Evolutionary conservation across 805 yeast species (phyloP).

Genomic region (Candida piceae): DNA sequence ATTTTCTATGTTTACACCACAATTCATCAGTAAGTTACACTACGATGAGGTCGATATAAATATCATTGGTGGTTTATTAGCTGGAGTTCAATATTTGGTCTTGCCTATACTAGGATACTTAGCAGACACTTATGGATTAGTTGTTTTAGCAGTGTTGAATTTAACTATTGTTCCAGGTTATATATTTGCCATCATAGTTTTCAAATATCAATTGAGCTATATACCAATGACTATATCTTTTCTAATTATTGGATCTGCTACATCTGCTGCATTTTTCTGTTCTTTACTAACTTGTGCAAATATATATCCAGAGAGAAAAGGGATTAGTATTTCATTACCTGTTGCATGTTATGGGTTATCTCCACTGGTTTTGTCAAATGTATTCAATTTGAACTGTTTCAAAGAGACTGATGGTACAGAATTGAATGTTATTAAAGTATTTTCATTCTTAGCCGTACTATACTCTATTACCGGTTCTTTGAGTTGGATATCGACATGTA

Average conservation of each 20-base stretch:
- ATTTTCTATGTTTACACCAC: slow-evolving; percentile 70
- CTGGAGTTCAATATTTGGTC: slow-evolving; percentile 75
- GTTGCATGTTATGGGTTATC: slow-evolving; percentile 82
- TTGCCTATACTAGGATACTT: slow-evolving; percentile 75
- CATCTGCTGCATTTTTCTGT: slow-evolving; percentile 64
- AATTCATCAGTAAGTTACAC: slow-evolving; percentile 49
- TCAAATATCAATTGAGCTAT: slow-evolving; percentile 23
- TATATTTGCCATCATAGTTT: slow-evolving; percentile 37
- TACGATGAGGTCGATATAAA: slow-evolving; percentile 62
- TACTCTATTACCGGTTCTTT: slow-evolving; percentile 52
- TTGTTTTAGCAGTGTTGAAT: slow-evolving; percentile 57
- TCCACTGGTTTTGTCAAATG: slow-evolving; percentile 64
- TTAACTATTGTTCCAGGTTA: slow-evolving; percentile 65
- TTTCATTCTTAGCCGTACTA: slow-evolving; percentile 43
- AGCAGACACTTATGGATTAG: slow-evolving; percentile 78
- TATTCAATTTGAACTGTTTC: slow-evolving; percentile 40
- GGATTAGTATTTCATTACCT: slow-evolving; percentile 80
- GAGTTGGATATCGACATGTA: slow-evolving; percentile 57
- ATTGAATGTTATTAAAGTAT: slow-evolving; percentile 46
- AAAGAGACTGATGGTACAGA: slow-evolving; percentile 12
- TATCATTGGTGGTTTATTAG: slow-evolving; percentile 63
- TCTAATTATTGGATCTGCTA: slow-evolving; percentile 59
- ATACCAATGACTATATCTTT: slow-evolving; percentile 42
- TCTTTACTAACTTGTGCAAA: slow-evolving; percentile 75
- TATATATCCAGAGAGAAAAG: slow-evolving; percentile 64